Percentiles rank a stretch among this genome's conserved stretches.
Evolutionary conservation across 179 eudicot genomes (phyloP).

Genomic region (Silene coronaria): DNA sequence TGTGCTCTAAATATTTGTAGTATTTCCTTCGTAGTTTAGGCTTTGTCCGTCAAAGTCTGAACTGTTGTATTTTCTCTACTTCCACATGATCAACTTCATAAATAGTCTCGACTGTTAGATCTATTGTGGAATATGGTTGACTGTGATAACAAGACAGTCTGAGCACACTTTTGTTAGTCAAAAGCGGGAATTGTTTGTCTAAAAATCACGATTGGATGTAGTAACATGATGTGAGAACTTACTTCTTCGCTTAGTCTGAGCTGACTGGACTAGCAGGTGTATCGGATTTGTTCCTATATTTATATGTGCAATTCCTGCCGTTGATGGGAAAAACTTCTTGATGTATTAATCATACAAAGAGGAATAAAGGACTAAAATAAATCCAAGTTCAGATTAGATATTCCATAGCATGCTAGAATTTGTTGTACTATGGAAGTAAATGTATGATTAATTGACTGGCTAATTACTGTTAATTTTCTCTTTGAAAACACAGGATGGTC

Average conservation of each 20-base stretch:
- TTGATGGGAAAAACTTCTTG: no score
- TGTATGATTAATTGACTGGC: background rate
- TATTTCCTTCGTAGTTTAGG: background rate
- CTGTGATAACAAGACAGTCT: background rate
- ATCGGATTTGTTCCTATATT: background rate
- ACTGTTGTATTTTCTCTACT: background rate
- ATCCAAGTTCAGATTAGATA: background rate
- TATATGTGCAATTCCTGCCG: no score
- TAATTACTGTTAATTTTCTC: background rate
- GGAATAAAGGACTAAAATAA: background rate
- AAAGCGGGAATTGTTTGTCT: no score
- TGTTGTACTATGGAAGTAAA: background rate
- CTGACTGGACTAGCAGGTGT: background rate
- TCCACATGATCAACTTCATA: background rate
- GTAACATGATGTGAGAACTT: background rate
- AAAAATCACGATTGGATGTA: background rate
- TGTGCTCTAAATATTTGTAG: background rate
- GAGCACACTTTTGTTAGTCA: no score
- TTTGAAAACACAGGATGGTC: conserved; percentile 55
- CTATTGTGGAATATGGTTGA: background rate
- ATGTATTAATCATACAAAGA: background rate
- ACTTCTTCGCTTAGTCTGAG: background rate
- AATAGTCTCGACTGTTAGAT: background rate
- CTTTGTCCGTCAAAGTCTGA: background rate
- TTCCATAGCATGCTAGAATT: background rate